Conservation (phyloP, 2,329 filamentous ascomycete species). For the Aspergillus amoenus region DNA sequence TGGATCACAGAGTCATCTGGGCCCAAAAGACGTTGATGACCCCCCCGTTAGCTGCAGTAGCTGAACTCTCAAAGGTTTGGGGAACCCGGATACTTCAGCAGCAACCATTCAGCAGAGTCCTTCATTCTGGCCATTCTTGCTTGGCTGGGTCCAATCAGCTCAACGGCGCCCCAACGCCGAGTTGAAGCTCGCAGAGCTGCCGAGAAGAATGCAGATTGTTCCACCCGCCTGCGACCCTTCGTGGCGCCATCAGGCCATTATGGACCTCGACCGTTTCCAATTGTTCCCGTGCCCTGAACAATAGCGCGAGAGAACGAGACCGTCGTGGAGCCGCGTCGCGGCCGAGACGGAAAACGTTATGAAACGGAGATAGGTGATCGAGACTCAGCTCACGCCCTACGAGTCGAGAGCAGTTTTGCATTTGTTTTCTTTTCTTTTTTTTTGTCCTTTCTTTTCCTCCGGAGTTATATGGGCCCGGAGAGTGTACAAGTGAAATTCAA, state of each 20-base stretch:
- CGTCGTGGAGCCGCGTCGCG: neutral
- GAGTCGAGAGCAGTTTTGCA: neutral
- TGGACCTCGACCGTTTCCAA: neutral
- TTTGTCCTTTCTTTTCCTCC: no score
- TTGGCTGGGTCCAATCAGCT: constrained; percentile 4
- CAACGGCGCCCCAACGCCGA: neutral
- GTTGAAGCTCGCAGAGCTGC: neutral
- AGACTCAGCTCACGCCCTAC: neutral
- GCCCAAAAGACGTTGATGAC: constrained; percentile 3
- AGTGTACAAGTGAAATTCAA: neutral
- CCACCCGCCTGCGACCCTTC: neutral
- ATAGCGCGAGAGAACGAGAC: neutral
- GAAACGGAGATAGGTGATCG: neutral
- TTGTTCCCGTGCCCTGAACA: neutral
- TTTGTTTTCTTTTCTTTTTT: no score
- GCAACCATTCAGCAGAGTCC: constrained; percentile 1
- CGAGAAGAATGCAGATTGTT: neutral
- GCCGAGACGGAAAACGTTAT: neutral
- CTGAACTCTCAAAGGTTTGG: neutral
- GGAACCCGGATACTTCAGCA: neutral
- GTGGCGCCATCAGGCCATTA: neutral
- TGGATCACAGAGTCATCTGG: neutral
- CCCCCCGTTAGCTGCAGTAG: constrained; percentile 13
- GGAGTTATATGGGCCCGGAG: neutral
- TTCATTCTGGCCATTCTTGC: neutral